These are phyloP conservation scores for Metschnikowia matae DNA, from an alignment of 805 yeast genomes.

Conservation along the genomic window DNA sequence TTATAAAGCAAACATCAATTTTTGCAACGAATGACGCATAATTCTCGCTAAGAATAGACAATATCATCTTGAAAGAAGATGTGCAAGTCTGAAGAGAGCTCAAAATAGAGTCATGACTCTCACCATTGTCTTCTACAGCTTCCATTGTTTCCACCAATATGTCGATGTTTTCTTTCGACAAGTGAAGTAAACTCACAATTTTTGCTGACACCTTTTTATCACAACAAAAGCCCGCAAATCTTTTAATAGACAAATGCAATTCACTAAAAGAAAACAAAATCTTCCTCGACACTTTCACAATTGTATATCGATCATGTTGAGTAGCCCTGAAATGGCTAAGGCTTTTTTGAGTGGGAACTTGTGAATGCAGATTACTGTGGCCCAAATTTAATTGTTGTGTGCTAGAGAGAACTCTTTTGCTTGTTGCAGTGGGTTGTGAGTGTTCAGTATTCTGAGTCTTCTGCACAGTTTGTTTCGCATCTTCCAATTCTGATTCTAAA, in stretches of 20 bases:
- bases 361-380: neutral
- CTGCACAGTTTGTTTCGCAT: neutral
- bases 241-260: constrained; percentile 54
- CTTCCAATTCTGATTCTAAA: neutral
- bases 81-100: constrained; percentile 32
- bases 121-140: constrained; percentile 36
- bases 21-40: constrained; percentile 47
- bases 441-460: neutral
- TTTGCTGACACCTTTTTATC: constrained; percentile 53
- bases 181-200: constrained; percentile 47
- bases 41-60: constrained; percentile 46
- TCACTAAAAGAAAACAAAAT: constrained; percentile 60
- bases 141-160: constrained; percentile 55
- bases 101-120: constrained; percentile 28
- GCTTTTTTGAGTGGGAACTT: neutral
- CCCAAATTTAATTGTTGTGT: neutral
- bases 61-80: constrained; percentile 49
- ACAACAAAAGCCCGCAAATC: constrained; percentile 54
- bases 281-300: constrained; percentile 53
- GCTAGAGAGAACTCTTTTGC: neutral
- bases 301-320: constrained; percentile 16
- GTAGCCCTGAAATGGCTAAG: neutral
- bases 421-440: neutral
- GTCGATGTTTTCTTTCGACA: constrained; percentile 53
- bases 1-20: constrained; percentile 59